phyloP scores from a whole-genome alignment of 1,284 basidiomycete genomes.

The Tausonia pullulans region DNA sequence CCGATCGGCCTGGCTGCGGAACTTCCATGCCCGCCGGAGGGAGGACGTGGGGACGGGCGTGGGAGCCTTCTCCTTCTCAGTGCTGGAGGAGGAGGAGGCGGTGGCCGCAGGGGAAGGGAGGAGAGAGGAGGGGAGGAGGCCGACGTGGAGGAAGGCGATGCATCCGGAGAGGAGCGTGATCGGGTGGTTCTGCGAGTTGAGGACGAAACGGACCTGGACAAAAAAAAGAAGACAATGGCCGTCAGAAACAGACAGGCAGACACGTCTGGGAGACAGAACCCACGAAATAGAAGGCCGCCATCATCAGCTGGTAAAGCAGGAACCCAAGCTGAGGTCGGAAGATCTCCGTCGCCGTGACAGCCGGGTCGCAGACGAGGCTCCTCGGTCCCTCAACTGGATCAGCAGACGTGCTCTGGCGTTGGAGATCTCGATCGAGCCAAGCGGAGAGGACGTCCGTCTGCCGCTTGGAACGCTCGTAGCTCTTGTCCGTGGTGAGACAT shows the following conservation, averaged over 20 bases:
- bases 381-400: slow-evolving; percentile 31
- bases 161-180: slow-evolving; percentile 12
- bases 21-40: slow-evolving; percentile 8
- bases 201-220: slow-evolving; percentile 14
- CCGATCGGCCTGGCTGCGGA: slow-evolving; percentile 12
- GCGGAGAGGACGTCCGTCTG: slow-evolving; percentile 61
- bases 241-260: not conserved
- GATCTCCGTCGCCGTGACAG: slow-evolving; percentile 59
- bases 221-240: not conserved
- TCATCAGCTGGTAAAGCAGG: slow-evolving; percentile 46
- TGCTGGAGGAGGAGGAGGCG: not conserved
- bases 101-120: slow-evolving; percentile 3
- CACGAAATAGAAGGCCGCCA: slow-evolving; percentile 57
- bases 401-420: not conserved
- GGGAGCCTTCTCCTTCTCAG: not conserved
- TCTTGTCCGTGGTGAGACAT: slow-evolving; percentile 46
- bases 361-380: slow-evolving; percentile 62
- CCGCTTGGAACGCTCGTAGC: slow-evolving; percentile 69
- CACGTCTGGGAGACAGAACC: slow-evolving; percentile 29
- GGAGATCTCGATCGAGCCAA: slow-evolving; percentile 40
- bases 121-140: slow-evolving; percentile 10
- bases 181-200: slow-evolving; percentile 15
- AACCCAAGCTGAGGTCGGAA: slow-evolving; percentile 42
- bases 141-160: slow-evolving; percentile 15
- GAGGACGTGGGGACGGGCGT: not conserved